Base-by-base conservation (phyloP, 441 rosid genomes). In the Euphorbia celastroides region DNA sequence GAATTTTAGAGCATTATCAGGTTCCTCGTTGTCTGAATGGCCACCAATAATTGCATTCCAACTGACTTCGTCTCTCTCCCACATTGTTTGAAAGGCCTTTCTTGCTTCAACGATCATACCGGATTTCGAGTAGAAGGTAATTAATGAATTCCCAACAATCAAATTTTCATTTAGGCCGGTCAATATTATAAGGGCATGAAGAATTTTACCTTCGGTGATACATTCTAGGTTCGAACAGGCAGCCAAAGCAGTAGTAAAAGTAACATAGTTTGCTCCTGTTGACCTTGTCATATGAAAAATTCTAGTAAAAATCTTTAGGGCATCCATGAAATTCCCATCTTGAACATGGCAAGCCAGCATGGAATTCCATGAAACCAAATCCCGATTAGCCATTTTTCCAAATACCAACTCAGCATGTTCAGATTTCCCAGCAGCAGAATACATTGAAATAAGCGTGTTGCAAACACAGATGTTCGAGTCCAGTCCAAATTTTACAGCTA, bases 31-130 rank as follows among this genome's bases (percentile, higher is more conserved):
- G 66, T 84, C 92, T 20, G 86, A 87, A 77, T 80, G 67, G 19
- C 90, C 92, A 59, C 96, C 91, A 55, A 93, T 84, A 36, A 88
- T 81, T 38, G 97, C 94, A 84, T 90, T 93, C 89, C 96, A 90
- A 63, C 90, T 86, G 52, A 88, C 89, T 57, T 63, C 70, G 63
- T 87, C 85, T 73, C 70, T 80, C 72, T 62, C 75, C 22, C 85
- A 73, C 87, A 80, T 75, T 57, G 69, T 75, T 70, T 74, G 52
- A 65, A 87, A 84, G 38, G 83, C 87, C 70, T 66, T 69, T 73
- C 75, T 74, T 9, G 92, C 85, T 57, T 81, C 84, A 32, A 30
- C 60, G 86, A 79, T 90, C 80, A 60, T 26, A 17, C 83, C 81
- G 65, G 76, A 72, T 78, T 88, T 88, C 22, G 88, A 86, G 65